Base-by-base conservation (phyloP, 78 protist species). In the Polysphondylium violaceum region DNA sequence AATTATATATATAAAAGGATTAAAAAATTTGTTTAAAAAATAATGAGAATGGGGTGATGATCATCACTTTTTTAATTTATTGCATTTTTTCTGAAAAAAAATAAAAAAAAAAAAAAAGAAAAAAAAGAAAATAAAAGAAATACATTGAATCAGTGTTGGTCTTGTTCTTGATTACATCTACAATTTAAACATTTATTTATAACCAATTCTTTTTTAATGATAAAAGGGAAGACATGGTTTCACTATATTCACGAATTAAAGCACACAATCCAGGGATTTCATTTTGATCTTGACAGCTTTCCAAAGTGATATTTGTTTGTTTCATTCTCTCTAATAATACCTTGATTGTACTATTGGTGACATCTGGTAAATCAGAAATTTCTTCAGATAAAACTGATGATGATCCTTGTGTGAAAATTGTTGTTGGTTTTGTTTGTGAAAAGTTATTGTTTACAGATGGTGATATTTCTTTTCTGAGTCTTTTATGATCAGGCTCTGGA, bases 401-500 rank as follows among this genome's bases (percentile, higher is more conserved):
- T 33, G 74, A 35, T 19, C 7, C 9, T 1, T n/a, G 14, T 12
- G 77, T n/a, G 0, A 58, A 2, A 0, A 14, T 1, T 51, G 65
- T 16, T n/a, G 56, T 50, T 50, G 63, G 23, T 44, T 23, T 16
- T 9, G 19, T 11, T 19, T 12, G 72, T 65, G 59, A 38, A 21
- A 35, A 3, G 67, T 68, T 35, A 55, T 68, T 14, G 36, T 19
- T 50, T 38, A 6, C 40, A 65, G 74, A 38, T 31, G 61, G 11
- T 21, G 79, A 31, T 31, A 53, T 63, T 23, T 31, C 85, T 41
- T 59, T 59, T 53, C 47, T 67, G 55, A 59, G 91, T 68, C 41
- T 81, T 69, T 81, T 81, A 38, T 41, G 50, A 16, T 51, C 74
- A 40, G 88, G 88, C 50, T 78, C 88, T 38, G 73, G 73, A n/a